Percentiles rank a stretch among this genome's conserved stretches.
These are phyloP conservation scores for Phialocephala sp. DNA, from an alignment of 2,329 filamentous ascomycete species.

Conservation along the genomic window DNA sequence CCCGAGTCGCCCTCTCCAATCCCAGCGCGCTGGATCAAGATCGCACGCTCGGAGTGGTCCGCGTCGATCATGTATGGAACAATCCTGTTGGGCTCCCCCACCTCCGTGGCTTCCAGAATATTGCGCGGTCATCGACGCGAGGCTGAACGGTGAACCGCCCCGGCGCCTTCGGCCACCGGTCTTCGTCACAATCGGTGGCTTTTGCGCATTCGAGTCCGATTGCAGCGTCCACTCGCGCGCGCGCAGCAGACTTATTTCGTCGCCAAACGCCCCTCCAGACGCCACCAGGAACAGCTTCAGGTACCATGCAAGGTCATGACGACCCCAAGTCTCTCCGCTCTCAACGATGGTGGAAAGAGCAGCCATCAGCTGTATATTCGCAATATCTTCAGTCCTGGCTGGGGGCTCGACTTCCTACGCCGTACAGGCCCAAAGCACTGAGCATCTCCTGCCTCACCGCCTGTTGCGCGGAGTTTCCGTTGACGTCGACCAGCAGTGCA, in stretches of 20 bases:
- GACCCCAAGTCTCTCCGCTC: background rate
- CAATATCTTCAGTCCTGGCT: background rate
- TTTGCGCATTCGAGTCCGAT: background rate
- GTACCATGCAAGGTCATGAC: background rate
- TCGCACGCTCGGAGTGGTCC: constrained; percentile 12
- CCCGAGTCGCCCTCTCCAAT: background rate
- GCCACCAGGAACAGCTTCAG: background rate
- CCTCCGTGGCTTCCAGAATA: constrained; percentile 8
- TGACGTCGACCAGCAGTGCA: background rate
- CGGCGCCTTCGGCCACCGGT: constrained; percentile 8
- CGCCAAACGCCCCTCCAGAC: background rate
- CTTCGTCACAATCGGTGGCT: constrained; percentile 9
- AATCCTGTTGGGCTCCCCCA: constrained; percentile 13
- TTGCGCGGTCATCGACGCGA: constrained; percentile 11
- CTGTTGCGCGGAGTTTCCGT: background rate
- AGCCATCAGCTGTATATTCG: background rate
- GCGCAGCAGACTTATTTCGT: background rate
- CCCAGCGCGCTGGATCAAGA: constrained; percentile 19
- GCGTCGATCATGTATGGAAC: constrained; percentile 11
- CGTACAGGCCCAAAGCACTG: background rate
- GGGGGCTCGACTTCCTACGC: background rate
- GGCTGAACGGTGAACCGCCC: constrained; percentile 13
- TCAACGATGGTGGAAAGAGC: background rate
- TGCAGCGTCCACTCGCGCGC: no score
- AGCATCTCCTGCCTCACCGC: background rate